phyloP scores from a whole-genome alignment of 2,329 filamentous ascomycete genomes.

The Bisporella sp. region DNA sequence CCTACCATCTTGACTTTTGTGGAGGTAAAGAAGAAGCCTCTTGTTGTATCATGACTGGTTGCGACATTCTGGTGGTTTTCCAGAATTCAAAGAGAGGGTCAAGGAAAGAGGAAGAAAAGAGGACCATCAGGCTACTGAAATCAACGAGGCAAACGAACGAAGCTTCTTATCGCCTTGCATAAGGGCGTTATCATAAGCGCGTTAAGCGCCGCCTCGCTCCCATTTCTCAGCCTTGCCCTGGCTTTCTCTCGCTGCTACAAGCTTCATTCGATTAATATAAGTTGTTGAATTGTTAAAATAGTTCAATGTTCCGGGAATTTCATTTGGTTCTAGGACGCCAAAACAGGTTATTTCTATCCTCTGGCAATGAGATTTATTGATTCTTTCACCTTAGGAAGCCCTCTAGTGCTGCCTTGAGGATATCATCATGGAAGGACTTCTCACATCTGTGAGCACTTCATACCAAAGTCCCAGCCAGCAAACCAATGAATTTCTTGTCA shows the following conservation, averaged over 20 bases:
- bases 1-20: constrained; percentile 18
- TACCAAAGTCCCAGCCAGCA: constrained; percentile 17
- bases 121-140: neutral
- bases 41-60: constrained; percentile 16
- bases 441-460: constrained; percentile 40
- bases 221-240: no score
- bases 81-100: neutral
- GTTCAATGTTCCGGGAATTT: no score
- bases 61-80: constrained; percentile 16
- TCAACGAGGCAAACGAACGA: no score
- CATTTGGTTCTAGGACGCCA: no score
- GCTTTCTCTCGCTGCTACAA: no score
- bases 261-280: no score
- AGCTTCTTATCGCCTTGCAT: constrained; percentile 13
- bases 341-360: no score
- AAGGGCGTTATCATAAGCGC: constrained; percentile 7
- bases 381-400: no score
- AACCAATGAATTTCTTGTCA: constrained; percentile 13
- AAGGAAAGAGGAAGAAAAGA: neutral
- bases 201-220: constrained; percentile 1
- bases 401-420: no score
- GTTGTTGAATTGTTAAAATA: no score
- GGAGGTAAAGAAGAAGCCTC: constrained; percentile 6
- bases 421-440: constrained; percentile 37
- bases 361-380: no score